Base-by-base conservation (phyloP, 257 asterid species). In the Solanum corneliomulleri region DNA sequence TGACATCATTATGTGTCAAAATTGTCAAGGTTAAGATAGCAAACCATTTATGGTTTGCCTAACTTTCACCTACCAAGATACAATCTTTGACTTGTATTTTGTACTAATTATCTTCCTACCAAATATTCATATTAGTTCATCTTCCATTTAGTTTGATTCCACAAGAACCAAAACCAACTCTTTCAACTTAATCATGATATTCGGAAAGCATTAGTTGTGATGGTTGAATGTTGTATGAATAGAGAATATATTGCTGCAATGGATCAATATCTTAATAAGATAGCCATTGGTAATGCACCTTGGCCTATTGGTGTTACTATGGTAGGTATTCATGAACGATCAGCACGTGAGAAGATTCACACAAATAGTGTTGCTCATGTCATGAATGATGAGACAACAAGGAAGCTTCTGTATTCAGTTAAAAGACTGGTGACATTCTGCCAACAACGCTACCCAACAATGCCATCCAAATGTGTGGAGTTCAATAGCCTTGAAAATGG, bases 301-400 rank as follows among this genome's bases (percentile, higher is more conserved):
- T 97, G 99, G 99, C 99, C 99, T 78, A 96, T 97, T 41, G 99
- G 98, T 77, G 99, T 97, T 85, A 96, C 99, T 92, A 96, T 95
- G 99, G 98, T 96, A 92, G 99, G 99, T 88, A 96, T 97, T 70
- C 99, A 97, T 35, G 99, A 97, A 85, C 95, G 99, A 90, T 97
- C 99, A 42, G 99, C 99, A 0, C 98, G 99, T 16, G 99, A 95
- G 90, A 97, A 95, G 96, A 97, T 97, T 74, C 92, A 94, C 71
- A 91, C 99, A 27, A 97, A 93, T 91, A 75, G 98, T 89, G 98
- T 95, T 77, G 99, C 99, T 11, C 99, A 97, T 89, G 92, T 95
- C 90, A 97, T 97, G 99, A 97, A 95, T 12, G 98, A 97, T 16
- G 99, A 95, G 91, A 97, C 98, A 1, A 97, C 99, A 56, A 97